Conservation (phyloP, 2,329 filamentous ascomycete genomes). For the Aspergillus fijiensis region DNA sequence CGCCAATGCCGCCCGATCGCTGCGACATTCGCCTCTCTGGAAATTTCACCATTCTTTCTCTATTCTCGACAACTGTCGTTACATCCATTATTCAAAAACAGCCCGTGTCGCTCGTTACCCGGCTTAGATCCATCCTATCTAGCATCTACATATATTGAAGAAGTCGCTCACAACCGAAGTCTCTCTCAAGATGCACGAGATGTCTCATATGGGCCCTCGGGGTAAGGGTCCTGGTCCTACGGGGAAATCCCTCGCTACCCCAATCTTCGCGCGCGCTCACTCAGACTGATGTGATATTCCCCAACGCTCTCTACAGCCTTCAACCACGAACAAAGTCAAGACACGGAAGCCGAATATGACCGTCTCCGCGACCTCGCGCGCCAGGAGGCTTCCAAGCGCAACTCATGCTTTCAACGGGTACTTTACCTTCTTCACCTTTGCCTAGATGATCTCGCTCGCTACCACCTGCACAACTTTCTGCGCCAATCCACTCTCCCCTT, state of each 20-base stretch:
- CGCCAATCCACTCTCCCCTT: background rate
- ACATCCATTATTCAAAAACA: background rate
- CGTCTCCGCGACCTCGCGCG: constrained; percentile 80
- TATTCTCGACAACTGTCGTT: background rate
- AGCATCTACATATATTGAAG: background rate
- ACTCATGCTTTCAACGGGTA: constrained; percentile 72
- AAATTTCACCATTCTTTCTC: constrained; percentile 5
- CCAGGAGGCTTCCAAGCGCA: constrained; percentile 75
- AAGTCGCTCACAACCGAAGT: background rate
- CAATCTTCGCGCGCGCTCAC: background rate
- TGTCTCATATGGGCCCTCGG: constrained; percentile 43
- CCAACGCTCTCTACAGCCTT: constrained; percentile 57
- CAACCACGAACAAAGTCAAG: constrained; percentile 66
- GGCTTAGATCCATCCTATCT: background rate
- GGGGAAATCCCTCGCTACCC: background rate
- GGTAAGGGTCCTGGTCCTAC: constrained; percentile 27
- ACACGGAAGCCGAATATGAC: constrained; percentile 85
- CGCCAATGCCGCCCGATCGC: background rate
- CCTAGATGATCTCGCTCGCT: background rate
- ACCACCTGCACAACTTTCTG: too few species aligned
- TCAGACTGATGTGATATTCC: constrained; percentile 6
- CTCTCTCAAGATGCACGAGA: constrained; percentile 38
- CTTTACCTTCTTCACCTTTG: background rate
- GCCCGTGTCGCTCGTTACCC: background rate
- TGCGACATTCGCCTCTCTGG: background rate